Evolutionary conservation across 2,329 filamentous ascomycete genomes (phyloP).

Genomic region (Curvularia verruculosa): DNA sequence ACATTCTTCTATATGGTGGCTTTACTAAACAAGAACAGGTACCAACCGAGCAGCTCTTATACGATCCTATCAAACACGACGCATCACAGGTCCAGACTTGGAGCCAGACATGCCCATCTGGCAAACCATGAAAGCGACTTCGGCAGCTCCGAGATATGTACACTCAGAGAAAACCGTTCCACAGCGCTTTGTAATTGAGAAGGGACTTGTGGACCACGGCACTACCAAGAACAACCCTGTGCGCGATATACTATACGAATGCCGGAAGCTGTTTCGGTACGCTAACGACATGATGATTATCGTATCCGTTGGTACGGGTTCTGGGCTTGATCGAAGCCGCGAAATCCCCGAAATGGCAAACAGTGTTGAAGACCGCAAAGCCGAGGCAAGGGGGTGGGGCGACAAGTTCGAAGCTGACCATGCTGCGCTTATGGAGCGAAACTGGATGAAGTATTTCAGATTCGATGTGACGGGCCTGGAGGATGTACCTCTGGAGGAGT

Average conservation of each 20-base stretch:
- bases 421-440: slow-evolving; percentile 29
- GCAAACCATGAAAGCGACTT: slow-evolving; percentile 36
- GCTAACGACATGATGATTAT: slow-evolving; percentile 42
- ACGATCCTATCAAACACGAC: slow-evolving; percentile 40
- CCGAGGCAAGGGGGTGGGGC: slow-evolving; percentile 25
- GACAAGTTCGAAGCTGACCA: slow-evolving; percentile 38
- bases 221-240: slow-evolving; percentile 43
- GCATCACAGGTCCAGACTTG: slow-evolving; percentile 38
- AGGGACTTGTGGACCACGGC: slow-evolving; percentile 40
- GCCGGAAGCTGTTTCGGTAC: slow-evolving; percentile 39
- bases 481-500: slow-evolving; percentile 39
- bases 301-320: slow-evolving; percentile 37
- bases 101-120: slow-evolving; percentile 34
- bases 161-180: slow-evolving; percentile 17
- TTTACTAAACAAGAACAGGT: slow-evolving; percentile 5
- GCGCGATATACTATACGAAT: slow-evolving; percentile 41
- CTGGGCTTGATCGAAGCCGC: slow-evolving; percentile 23
- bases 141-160: slow-evolving; percentile 34
- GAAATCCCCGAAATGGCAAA: slow-evolving; percentile 38
- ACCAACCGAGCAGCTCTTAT: slow-evolving; percentile 39
- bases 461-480: slow-evolving; percentile 40
- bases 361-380: slow-evolving; percentile 28
- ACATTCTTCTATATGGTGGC: neutral
- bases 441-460: slow-evolving; percentile 44
- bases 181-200: slow-evolving; percentile 34